Conservation (phyloP, 305 asterid genomes). For the Solanum hybrid region DNA sequence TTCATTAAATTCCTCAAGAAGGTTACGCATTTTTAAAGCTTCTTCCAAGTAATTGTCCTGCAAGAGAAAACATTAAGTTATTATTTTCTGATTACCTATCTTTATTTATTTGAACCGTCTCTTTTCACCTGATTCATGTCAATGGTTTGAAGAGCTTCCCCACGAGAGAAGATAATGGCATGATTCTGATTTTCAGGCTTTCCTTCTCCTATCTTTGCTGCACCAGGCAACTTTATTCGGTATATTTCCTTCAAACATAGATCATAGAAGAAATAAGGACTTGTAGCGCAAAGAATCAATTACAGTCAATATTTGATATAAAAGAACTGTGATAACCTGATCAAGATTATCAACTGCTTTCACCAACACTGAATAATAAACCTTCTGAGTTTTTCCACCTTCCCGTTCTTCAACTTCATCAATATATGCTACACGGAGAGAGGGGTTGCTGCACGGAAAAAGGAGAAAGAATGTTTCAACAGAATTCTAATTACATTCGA, state of each 20-base stretch:
- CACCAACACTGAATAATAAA: conserved; percentile 84
- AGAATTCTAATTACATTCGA: background rate
- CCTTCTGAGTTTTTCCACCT: conserved; percentile 71
- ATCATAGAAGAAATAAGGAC: conserved; percentile 20
- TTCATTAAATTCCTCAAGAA: conserved; percentile 94
- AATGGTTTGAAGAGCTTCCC: conserved; percentile 99
- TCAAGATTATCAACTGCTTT: conserved; percentile 98
- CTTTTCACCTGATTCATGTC: conserved; percentile 95
- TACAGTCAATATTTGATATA: background rate
- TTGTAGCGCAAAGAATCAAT: background rate
- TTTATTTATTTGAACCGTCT: background rate
- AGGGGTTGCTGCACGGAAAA: conserved; percentile 65
- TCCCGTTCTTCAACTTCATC: conserved; percentile 98
- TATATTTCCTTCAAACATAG: conserved; percentile 71
- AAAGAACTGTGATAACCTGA: conserved; percentile 50
- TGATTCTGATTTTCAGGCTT: conserved; percentile 99
- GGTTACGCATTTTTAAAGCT: conserved; percentile 98
- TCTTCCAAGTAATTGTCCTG: conserved; percentile 99
- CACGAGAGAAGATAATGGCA: conserved; percentile 87
- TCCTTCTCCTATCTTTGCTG: conserved; percentile 97
- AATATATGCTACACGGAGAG: conserved; percentile 96
- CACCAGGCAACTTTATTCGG: conserved; percentile 92
- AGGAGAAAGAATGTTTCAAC: conserved; percentile 3
- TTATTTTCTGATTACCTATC: background rate
- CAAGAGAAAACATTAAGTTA: conserved; percentile 14